A percentile compares a stretch with the other conserved stretches of the same genome.
phyloP scores from a whole-genome alignment of 257 asterid species.

The Solanum chiquidenum region DNA sequence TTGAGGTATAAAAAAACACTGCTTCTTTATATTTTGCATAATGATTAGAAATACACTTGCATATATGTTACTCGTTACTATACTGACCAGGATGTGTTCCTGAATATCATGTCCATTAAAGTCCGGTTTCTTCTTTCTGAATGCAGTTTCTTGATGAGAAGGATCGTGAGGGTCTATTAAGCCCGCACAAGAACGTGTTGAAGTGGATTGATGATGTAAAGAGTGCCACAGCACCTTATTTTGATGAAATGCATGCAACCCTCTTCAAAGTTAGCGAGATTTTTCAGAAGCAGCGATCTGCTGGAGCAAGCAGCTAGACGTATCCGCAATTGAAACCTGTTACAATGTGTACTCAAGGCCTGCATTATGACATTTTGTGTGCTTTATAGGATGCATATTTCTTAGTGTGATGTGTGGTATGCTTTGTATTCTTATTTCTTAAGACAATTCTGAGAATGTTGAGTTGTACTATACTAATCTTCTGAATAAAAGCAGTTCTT shows the following conservation, averaged over 20 bases:
- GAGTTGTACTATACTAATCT: background rate
- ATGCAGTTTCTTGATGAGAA: slow-evolving; percentile 17
- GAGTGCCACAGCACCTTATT: slow-evolving; percentile 63
- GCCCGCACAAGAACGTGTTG: slow-evolving; percentile 50
- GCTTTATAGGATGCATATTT: background rate
- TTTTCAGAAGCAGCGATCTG: slow-evolving; percentile 22
- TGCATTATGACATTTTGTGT: background rate
- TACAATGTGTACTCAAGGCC: background rate
- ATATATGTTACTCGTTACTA: background rate
- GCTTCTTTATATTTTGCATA: background rate
- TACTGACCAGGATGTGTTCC: background rate
- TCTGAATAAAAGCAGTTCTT: background rate
- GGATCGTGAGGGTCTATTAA: slow-evolving; percentile 37
- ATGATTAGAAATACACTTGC: background rate
- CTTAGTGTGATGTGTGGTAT: background rate
- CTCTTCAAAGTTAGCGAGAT: slow-evolving; percentile 25
- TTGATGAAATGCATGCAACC: slow-evolving; percentile 49
- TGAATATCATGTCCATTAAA: background rate
- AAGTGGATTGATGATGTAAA: slow-evolving; percentile 68
- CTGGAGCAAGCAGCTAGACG: slow-evolving; percentile 3
- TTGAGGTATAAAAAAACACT: slow-evolving; percentile 40
- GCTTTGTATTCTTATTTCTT: background rate
- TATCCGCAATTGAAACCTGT: background rate
- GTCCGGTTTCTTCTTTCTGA: background rate
- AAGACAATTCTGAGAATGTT: background rate